Percentiles rank a stretch among this genome's conserved stretches.
Evolutionary conservation across 495 filamentous ascomycete species (phyloP).

Genomic region (Extremus antarcticus): DNA sequence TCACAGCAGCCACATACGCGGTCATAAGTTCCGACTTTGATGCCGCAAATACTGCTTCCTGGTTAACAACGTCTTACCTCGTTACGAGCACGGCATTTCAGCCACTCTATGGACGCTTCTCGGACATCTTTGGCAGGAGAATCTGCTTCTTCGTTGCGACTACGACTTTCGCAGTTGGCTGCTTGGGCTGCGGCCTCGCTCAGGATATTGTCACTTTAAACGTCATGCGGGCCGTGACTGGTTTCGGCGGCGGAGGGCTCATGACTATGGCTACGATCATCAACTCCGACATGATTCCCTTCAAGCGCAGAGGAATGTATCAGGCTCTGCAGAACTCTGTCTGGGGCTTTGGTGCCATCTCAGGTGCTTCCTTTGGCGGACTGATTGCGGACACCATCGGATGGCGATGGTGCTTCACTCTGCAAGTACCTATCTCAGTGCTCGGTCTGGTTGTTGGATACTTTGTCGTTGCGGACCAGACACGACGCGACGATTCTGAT

Average conservation of each 20-base stretch:
- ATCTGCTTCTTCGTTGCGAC: constrained; percentile 1
- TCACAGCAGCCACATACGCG: constrained; percentile 1
- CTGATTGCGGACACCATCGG: constrained; percentile 1
- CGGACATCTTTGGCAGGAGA: background rate
- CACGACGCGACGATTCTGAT: background rate
- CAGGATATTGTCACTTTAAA: background rate
- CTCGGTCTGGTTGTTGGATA: background rate
- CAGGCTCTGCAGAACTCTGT: background rate
- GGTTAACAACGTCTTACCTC: background rate
- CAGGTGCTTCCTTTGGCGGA: background rate
- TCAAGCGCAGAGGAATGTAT: background rate
- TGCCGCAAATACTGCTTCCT: background rate
- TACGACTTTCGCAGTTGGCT: background rate
- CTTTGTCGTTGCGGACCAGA: background rate
- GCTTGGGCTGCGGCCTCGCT: background rate
- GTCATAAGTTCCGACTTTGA: constrained; percentile 1
- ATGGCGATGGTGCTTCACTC: constrained; percentile 1
- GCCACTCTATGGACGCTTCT: background rate
- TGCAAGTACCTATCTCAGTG: background rate
- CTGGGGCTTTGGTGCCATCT: background rate
- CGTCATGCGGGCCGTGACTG: background rate
- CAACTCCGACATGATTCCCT: constrained; percentile 3
- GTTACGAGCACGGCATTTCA: background rate
- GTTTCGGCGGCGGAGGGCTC: background rate
- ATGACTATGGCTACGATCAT: constrained; percentile 4